A percentile compares a stretch with the other conserved stretches of the same genome.
Evolutionary conservation across 2,329 filamentous ascomycete genomes (phyloP).

Genomic region (Magnaporthiopsis rhizophila): DNA sequence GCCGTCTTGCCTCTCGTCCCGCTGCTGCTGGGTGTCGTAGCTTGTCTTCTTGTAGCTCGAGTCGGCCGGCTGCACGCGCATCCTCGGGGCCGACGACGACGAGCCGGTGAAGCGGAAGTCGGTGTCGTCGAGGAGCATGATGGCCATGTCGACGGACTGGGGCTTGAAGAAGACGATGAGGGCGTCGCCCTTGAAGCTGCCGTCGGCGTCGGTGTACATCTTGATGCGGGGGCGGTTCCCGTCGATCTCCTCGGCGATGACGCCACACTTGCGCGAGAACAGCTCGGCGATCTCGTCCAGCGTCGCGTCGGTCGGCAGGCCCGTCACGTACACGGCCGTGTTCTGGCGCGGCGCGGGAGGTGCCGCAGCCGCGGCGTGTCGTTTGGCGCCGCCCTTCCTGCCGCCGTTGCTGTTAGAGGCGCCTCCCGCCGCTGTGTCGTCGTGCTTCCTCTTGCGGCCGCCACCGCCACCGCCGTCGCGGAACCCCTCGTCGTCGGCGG

Average conservation of each 20-base stretch:
- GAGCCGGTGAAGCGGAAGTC: conserved; percentile 61
- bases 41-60: conserved; percentile 85
- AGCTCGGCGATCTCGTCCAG: conserved; percentile 72
- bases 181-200: conserved; percentile 87
- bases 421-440: conserved; percentile 15
- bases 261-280: conserved; percentile 77
- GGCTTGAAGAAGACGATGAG: conserved; percentile 92
- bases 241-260: conserved; percentile 92
- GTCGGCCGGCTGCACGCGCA: conserved; percentile 79
- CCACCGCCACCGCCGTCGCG: conserved; percentile 2
- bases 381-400: conserved; percentile 33
- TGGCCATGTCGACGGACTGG: conserved; percentile 81
- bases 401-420: conserved; percentile 25
- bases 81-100: conserved; percentile 50
- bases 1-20: conserved; percentile 15
- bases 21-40: conserved; percentile 39
- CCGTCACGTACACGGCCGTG: conserved; percentile 87
- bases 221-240: conserved; percentile 84
- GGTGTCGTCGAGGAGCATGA: conserved; percentile 72
- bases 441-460: conserved; percentile 13
- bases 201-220: conserved; percentile 75
- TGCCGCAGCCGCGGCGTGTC: conserved; percentile 17
- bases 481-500: conserved; percentile 3
- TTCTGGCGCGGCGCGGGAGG: conserved; percentile 56
- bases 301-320: conserved; percentile 71